A percentile compares a stretch with the other conserved stretches of the same genome.
Evolutionary conservation across 2,329 filamentous ascomycete genomes (phyloP).

Genomic region (Fusarium phyllophilum): DNA sequence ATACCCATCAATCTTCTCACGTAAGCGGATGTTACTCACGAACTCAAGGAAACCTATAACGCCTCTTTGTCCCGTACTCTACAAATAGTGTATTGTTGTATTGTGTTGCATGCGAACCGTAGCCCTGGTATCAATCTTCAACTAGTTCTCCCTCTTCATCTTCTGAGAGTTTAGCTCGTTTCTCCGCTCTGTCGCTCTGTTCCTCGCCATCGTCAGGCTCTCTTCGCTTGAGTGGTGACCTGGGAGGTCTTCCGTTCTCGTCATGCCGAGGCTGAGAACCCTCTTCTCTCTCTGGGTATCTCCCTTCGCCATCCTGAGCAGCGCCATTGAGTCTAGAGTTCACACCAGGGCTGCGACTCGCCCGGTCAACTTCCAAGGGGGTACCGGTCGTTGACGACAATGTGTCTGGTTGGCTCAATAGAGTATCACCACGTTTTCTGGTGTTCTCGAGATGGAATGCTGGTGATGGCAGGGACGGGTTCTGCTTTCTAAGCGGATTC

Average conservation of each 20-base stretch:
- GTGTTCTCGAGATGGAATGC: slow-evolving; percentile 67
- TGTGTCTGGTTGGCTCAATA: slow-evolving; percentile 55
- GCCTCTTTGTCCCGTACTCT: slow-evolving; percentile 36
- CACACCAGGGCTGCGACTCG: slow-evolving; percentile 63
- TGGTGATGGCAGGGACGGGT: slow-evolving; percentile 63
- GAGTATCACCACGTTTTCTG: slow-evolving; percentile 58
- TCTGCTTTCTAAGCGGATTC: slow-evolving; percentile 69
- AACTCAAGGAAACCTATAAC: slow-evolving; percentile 34
- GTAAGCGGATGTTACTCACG: slow-evolving; percentile 8
- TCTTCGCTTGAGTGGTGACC: slow-evolving; percentile 57
- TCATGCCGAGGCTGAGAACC: slow-evolving; percentile 51
- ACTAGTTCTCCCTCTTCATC: slow-evolving; percentile 62
- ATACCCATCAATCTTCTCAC: slow-evolving; percentile 24
- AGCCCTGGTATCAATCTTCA: slow-evolving; percentile 44
- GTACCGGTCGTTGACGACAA: slow-evolving; percentile 62
- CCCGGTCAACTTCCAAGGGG: slow-evolving; percentile 58
- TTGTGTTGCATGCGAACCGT: neutral
- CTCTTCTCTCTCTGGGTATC: slow-evolving; percentile 41
- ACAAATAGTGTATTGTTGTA: slow-evolving; percentile 10
- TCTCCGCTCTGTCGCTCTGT: slow-evolving; percentile 53
- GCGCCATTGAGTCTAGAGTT: slow-evolving; percentile 53
- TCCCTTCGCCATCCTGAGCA: slow-evolving; percentile 48
- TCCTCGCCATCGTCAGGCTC: slow-evolving; percentile 49
- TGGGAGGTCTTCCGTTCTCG: slow-evolving; percentile 45
- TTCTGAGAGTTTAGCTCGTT: slow-evolving; percentile 57